These are phyloP conservation scores for Alternaria longipes DNA, from an alignment of 2,329 filamentous ascomycete genomes.

Conservation along the genomic window DNA sequence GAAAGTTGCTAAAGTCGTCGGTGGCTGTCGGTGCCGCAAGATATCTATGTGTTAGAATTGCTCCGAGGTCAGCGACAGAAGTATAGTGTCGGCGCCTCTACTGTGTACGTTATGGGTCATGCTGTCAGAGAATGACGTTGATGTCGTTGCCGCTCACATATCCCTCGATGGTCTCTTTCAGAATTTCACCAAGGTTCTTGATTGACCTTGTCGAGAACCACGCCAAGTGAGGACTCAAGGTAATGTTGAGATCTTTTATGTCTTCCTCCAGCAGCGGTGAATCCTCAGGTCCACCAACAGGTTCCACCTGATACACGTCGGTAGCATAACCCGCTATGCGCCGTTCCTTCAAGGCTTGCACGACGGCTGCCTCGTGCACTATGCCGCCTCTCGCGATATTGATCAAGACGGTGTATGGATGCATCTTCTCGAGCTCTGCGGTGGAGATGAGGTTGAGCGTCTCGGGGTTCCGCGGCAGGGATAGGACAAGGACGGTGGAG, in stretches of 20 bases:
- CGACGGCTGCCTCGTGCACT: constrained; percentile 60
- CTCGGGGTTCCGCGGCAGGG: constrained; percentile 43
- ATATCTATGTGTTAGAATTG: no score
- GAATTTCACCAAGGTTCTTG: constrained; percentile 55
- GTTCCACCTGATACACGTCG: constrained; percentile 62
- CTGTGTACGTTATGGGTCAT: background rate
- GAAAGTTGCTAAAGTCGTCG: background rate
- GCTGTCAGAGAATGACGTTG: constrained; percentile 46
- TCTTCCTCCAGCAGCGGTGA: constrained; percentile 57
- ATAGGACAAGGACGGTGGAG: constrained; percentile 52
- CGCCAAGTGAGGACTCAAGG: constrained; percentile 63
- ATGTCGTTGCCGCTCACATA: constrained; percentile 54
- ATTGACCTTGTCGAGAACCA: constrained; percentile 62
- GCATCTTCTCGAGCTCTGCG: constrained; percentile 57
- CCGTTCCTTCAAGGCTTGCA: constrained; percentile 56
- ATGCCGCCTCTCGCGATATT: constrained; percentile 63
- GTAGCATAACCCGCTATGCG: constrained; percentile 61
- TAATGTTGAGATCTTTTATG: constrained; percentile 58
- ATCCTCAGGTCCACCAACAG: constrained; percentile 53
- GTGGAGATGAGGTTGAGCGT: constrained; percentile 47
- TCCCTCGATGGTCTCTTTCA: constrained; percentile 59
- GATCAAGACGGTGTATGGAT: constrained; percentile 56
- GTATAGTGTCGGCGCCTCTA: background rate
- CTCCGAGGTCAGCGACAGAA: background rate
- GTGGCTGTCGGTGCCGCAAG: background rate